Conservation (phyloP, 2,329 filamentous ascomycete species). For the Colletotrichum sp. region DNA sequence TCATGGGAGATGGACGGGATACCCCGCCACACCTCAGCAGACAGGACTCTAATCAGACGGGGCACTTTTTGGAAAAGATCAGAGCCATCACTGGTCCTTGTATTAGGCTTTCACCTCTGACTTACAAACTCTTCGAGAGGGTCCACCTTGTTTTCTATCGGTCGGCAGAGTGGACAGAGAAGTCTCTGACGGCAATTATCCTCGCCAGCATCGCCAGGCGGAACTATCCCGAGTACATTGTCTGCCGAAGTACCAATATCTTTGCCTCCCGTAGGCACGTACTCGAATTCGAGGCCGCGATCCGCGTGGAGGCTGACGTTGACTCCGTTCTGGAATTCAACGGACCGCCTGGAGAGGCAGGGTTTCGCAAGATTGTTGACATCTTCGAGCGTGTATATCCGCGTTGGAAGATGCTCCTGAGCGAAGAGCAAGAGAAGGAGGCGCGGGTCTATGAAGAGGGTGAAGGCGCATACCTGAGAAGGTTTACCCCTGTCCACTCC, state of each 20-base stretch:
- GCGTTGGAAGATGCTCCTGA: slow-evolving; percentile 77
- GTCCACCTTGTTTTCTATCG: slow-evolving; percentile 96
- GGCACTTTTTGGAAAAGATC: slow-evolving; percentile 80
- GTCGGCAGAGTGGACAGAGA: slow-evolving; percentile 96
- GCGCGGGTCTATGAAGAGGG: slow-evolving; percentile 77
- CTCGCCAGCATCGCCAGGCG: slow-evolving; percentile 86
- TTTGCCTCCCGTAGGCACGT: slow-evolving; percentile 78
- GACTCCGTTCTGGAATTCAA: slow-evolving; percentile 84
- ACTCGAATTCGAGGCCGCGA: slow-evolving; percentile 87
- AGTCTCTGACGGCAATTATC: slow-evolving; percentile 93
- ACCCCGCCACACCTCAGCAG: slow-evolving; percentile 30
- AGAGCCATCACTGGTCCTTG: slow-evolving; percentile 80
- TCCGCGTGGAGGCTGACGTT: slow-evolving; percentile 80
- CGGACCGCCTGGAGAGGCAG: slow-evolving; percentile 69
- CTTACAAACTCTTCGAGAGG: slow-evolving; percentile 85
- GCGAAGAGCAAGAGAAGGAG: slow-evolving; percentile 80
- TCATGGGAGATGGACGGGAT: slow-evolving; percentile 30
- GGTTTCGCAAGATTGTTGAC: slow-evolving; percentile 70
- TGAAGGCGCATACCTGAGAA: slow-evolving; percentile 86
- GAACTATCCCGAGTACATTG: slow-evolving; percentile 89
- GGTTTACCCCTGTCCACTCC: slow-evolving; percentile 90
- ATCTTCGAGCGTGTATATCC: slow-evolving; percentile 78
- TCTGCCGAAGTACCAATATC: slow-evolving; percentile 88
- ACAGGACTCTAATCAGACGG: slow-evolving; percentile 66
- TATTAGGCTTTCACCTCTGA: slow-evolving; percentile 75